Conservation (phyloP, 768 basidiomycete species). For the Daedaleopsis nitida region DNA sequence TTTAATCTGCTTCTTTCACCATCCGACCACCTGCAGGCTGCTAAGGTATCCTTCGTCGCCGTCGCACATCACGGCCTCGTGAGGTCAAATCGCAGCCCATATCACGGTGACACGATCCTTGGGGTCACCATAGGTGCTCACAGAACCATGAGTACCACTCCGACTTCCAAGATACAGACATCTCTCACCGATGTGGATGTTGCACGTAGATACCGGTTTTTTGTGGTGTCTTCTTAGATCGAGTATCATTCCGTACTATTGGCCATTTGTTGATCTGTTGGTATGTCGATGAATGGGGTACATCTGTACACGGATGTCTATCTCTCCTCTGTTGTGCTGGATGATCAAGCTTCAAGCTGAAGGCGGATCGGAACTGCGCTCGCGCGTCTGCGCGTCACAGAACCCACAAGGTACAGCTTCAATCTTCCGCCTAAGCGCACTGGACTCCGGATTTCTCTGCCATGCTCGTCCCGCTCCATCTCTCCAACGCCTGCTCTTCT, state of each 20-base stretch:
- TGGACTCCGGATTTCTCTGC: background rate
- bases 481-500: background rate
- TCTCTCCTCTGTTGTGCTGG: too few species aligned
- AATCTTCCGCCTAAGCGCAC: background rate
- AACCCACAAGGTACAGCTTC: too few species aligned
- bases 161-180: slow-evolving; percentile 5
- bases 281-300: too few species aligned
- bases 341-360: too few species aligned
- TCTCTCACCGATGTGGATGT: background rate
- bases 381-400: too few species aligned
- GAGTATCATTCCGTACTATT: background rate
- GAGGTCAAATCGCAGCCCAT: slow-evolving; percentile 37
- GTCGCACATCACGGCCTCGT: slow-evolving; percentile 22
- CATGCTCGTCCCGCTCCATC: slow-evolving; percentile 6
- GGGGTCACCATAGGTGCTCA: slow-evolving; percentile 8
- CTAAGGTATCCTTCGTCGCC: slow-evolving; percentile 20
- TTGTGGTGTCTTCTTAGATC: background rate
- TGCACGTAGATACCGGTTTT: background rate
- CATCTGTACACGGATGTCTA: too few species aligned
- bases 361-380: too few species aligned
- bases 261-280: too few species aligned
- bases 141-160: slow-evolving; percentile 5
- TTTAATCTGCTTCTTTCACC: background rate
- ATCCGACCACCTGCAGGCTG: background rate
- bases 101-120: slow-evolving; percentile 6